phyloP scores from a whole-genome alignment of 352 stramenopile species.

The Blastocystis sp. region DNA sequence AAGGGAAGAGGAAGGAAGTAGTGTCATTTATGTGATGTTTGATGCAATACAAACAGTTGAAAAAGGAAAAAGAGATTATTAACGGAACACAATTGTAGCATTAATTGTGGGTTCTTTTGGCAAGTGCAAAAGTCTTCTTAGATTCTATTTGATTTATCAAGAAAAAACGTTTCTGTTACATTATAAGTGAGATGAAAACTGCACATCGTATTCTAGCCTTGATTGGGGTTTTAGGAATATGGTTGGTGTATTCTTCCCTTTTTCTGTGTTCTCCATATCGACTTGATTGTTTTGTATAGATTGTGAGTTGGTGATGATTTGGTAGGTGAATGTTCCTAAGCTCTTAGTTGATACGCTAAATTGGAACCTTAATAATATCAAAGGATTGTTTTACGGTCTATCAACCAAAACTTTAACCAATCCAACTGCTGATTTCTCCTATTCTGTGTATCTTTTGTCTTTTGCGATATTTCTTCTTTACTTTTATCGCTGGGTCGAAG shows the following conservation, averaged over 20 bases:
- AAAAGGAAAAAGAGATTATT: neutral
- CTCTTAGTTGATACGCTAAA: neutral
- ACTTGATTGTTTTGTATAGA: slow-evolving; percentile 68
- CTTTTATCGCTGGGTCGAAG: neutral
- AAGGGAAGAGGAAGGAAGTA: slow-evolving; percentile 72
- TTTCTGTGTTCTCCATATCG: neutral
- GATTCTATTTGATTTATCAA: neutral
- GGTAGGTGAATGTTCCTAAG: neutral
- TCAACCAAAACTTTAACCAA: slow-evolving; percentile 49
- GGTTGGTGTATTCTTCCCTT: slow-evolving; percentile 10
- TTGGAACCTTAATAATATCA: slow-evolving; percentile 5
- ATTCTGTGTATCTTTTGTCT: slow-evolving; percentile 33
- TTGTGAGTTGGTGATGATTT: neutral
- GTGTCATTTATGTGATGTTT: no score
- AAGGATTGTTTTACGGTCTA: neutral
- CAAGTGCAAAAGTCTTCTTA: no score
- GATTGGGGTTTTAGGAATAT: slow-evolving; percentile 71
- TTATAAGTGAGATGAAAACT: neutral
- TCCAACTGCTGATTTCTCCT: neutral
- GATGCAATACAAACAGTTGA: slow-evolving; percentile 25
- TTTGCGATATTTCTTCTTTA: slow-evolving; percentile 15
- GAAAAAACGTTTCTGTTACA: neutral
- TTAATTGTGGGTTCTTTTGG: neutral
- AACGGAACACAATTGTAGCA: neutral
- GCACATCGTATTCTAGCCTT: slow-evolving; percentile 71